A percentile compares a stretch with the other conserved stretches of the same genome.
Conservation (phyloP, 176 grass and related monocot genomes). For the Zea mays region Zm-B73-REFERENCE-NAM-5.0 NC_050104.1:118934001-118934500, state of each 20-base stretch:
- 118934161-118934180: not conserved
- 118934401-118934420: not conserved
- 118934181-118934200: not conserved
- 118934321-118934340: not conserved
- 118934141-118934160: not conserved
- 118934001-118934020: not conserved
- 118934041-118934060: not conserved
- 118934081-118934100: too few relatives aligned
- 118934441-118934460: not conserved
- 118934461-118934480: slow-evolving; percentile 36
- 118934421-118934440: slow-evolving; percentile 4
- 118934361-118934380: not conserved
- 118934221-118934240: not conserved
- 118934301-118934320: not conserved
- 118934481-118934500: slow-evolving; percentile 51
- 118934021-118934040: not conserved
- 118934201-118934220: not conserved
- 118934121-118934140: not conserved
- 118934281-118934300: not conserved
- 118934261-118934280: slow-evolving; percentile 2
- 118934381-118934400: not conserved
- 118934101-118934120: not conserved
- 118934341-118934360: not conserved
- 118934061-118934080: not conserved
- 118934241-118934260: not conserved